phyloP scores from a whole-genome alignment of 495 filamentous ascomycete species.

The Cudoniella acicularis region DNA sequence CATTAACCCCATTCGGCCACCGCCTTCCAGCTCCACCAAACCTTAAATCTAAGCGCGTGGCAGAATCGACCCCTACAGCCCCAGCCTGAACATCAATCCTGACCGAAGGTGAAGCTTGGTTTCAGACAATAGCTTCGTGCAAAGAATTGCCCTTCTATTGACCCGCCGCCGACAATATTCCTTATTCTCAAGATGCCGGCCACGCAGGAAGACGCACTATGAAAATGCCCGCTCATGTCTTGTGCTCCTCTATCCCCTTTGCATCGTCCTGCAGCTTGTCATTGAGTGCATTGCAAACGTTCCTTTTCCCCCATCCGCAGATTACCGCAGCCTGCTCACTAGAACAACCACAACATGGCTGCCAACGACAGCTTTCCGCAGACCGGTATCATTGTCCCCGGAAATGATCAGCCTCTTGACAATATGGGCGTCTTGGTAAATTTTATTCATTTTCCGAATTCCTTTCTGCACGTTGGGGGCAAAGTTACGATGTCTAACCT shows the following conservation, averaged over 20 bases:
- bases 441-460: slow-evolving; percentile 4
- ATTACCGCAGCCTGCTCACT: slow-evolving; percentile 8
- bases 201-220: background rate
- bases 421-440: slow-evolving; percentile 20
- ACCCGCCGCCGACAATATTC: slow-evolving; percentile 1
- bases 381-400: slow-evolving; percentile 16
- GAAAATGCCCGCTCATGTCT: slow-evolving; percentile 15
- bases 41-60: slow-evolving; percentile 18
- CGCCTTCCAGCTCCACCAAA: slow-evolving; percentile 12
- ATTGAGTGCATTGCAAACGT: slow-evolving; percentile 14
- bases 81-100: background rate
- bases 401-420: slow-evolving; percentile 6
- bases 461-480: background rate
- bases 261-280: slow-evolving; percentile 10
- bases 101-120: slow-evolving; percentile 14
- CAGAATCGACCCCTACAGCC: slow-evolving; percentile 8
- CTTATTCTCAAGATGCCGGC: slow-evolving; percentile 6
- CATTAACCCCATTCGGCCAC: background rate
- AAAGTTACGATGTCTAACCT: slow-evolving; percentile 19
- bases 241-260: slow-evolving; percentile 11
- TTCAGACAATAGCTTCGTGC: slow-evolving; percentile 15
- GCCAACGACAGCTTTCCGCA: slow-evolving; percentile 21
- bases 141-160: background rate
- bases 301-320: slow-evolving; percentile 17
- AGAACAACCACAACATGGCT: slow-evolving; percentile 18